Conservation (phyloP, 257 asterid species). For the Mentha longifolia region DNA sequence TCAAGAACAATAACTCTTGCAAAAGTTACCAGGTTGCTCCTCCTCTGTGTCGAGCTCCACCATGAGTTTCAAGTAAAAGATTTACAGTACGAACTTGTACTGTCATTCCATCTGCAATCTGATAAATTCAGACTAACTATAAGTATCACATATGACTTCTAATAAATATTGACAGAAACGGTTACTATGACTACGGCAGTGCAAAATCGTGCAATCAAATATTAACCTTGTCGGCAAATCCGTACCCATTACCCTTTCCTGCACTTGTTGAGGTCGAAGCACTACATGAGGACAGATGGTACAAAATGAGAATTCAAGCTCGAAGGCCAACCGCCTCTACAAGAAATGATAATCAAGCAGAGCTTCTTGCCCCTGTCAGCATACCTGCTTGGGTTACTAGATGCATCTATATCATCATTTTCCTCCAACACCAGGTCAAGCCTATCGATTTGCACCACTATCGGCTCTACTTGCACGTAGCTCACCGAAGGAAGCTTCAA, state of each 20-base stretch:
- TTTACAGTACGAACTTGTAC: constrained; percentile 81
- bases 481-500: constrained; percentile 96
- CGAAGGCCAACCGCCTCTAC: constrained; percentile 13
- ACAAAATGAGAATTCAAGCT: constrained; percentile 31
- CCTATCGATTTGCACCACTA: constrained; percentile 85
- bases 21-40: constrained; percentile 93
- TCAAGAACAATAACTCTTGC: constrained; percentile 1
- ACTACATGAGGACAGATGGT: constrained; percentile 43
- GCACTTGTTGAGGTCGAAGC: constrained; percentile 57
- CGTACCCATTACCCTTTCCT: constrained; percentile 78
- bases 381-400: constrained; percentile 72
- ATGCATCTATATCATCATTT: constrained; percentile 68
- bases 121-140: constrained; percentile 40
- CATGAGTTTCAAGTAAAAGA: constrained; percentile 95
- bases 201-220: constrained; percentile 27
- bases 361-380: constrained; percentile 33
- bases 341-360: constrained; percentile 29
- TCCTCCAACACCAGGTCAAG: constrained; percentile 94
- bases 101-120: constrained; percentile 99
- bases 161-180: neutral
- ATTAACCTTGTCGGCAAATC: constrained; percentile 95
- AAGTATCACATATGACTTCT: constrained; percentile 24
- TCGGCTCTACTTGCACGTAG: constrained; percentile 92
- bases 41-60: constrained; percentile 83
- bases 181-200: neutral